Conservation (phyloP, 805 yeast species). For the Saccharomycopsis sp. region DNA sequence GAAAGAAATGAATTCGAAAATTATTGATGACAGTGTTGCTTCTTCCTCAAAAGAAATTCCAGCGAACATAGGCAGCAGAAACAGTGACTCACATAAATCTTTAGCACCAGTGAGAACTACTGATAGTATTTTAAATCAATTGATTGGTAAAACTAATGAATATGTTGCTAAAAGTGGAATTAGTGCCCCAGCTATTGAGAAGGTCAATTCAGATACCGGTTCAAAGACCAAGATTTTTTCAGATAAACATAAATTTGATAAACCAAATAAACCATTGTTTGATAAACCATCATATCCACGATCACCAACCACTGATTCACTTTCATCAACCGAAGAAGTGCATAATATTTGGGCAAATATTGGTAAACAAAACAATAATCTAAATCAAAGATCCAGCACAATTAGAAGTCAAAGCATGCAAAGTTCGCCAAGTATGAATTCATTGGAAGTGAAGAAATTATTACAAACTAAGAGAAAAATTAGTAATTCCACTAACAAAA, state of each 20-base stretch:
- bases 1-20: conserved; percentile 6
- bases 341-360: conserved; percentile 21
- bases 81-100: neutral
- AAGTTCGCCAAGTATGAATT: conserved; percentile 43
- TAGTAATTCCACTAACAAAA: conserved; percentile 3
- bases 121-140: conserved; percentile 13
- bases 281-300: conserved; percentile 17
- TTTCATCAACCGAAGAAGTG: conserved; percentile 21
- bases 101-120: conserved; percentile 17
- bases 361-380: conserved; percentile 1
- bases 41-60: neutral
- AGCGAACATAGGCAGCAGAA: neutral
- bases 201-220: conserved; percentile 1
- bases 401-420: conserved; percentile 40
- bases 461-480: conserved; percentile 27
- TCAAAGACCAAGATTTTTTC: conserved; percentile 11
- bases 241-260: conserved; percentile 11
- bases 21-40: neutral
- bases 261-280: conserved; percentile 15
- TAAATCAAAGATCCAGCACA: conserved; percentile 26
- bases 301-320: conserved; percentile 21
- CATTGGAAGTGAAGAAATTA: conserved; percentile 37
- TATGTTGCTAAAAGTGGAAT: conserved; percentile 15
- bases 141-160: conserved; percentile 18
- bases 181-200: neutral